phyloP scores from a whole-genome alignment of 495 filamentous ascomycete species.

The Elaphomyces granulatus region DNA sequence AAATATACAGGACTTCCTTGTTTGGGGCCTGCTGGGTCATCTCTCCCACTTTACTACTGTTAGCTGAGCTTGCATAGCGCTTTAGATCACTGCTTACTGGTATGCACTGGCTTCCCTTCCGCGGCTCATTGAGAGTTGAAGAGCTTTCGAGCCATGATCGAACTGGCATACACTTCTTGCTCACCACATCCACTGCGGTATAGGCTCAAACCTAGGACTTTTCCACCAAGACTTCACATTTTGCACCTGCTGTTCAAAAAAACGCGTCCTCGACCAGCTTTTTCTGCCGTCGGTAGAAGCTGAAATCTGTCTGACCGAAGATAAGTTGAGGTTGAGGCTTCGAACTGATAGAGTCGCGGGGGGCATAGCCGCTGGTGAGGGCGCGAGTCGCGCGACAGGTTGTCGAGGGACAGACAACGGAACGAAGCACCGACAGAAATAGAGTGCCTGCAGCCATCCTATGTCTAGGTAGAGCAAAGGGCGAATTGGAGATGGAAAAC shows the following conservation, averaged over 20 bases:
- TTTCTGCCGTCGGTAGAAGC: slow-evolving; percentile 55
- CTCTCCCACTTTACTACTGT: slow-evolving; percentile 59
- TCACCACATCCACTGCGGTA: slow-evolving; percentile 77
- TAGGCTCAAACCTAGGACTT: slow-evolving; percentile 70
- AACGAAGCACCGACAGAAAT: too few species aligned
- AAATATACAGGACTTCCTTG: slow-evolving; percentile 91
- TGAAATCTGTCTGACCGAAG: slow-evolving; percentile 64
- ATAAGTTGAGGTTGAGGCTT: too few species aligned
- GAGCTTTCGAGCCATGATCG: slow-evolving; percentile 83
- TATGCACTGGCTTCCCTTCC: slow-evolving; percentile 77
- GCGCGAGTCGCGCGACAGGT: too few species aligned
- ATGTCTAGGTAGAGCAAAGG: too few species aligned
- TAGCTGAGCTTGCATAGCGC: slow-evolving; percentile 4
- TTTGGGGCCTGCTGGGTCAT: slow-evolving; percentile 97
- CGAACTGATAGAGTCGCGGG: slow-evolving; percentile 37
- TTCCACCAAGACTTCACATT: slow-evolving; percentile 83
- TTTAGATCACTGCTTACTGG: slow-evolving; percentile 40
- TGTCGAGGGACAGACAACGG: too few species aligned
- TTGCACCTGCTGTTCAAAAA: slow-evolving; percentile 60
- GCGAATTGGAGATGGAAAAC: too few species aligned
- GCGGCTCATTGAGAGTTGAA: slow-evolving; percentile 68
- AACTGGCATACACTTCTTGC: slow-evolving; percentile 84
- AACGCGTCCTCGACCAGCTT: slow-evolving; percentile 71
- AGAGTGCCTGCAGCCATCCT: too few species aligned
- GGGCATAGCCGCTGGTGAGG: too few species aligned